Conservation (phyloP, 805 yeast genomes). For the Metahyphopichia silvanorum region DNA sequence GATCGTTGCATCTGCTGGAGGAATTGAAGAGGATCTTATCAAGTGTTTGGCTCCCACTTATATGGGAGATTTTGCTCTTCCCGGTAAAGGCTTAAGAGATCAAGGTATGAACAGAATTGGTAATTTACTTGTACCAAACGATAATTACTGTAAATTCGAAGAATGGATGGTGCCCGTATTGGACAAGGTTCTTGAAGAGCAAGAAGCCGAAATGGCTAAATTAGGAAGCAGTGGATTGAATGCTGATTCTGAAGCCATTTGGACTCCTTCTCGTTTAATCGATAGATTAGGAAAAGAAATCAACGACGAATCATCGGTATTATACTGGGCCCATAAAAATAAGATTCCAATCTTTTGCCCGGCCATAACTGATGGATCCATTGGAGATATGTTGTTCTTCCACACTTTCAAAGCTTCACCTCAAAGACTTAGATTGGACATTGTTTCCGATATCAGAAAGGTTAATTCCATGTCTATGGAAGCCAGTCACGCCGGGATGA, state of each 20-base stretch:
- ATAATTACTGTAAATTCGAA: conserved; percentile 94
- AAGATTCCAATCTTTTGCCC: conserved; percentile 97
- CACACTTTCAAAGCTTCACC: conserved; percentile 96
- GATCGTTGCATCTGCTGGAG: conserved; percentile 97
- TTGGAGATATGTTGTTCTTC: conserved; percentile 98
- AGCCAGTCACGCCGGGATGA: conserved; percentile 92
- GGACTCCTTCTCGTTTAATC: conserved; percentile 94
- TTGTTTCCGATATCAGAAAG: conserved; percentile 88
- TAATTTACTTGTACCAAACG: conserved; percentile 93
- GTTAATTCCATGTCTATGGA: conserved; percentile 95
- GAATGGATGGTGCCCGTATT: conserved; percentile 98
- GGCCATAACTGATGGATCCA: conserved; percentile 95
- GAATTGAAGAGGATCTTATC: conserved; percentile 95
- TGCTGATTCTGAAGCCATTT: conserved; percentile 61
- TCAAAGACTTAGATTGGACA: conserved; percentile 81
- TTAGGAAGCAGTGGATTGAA: conserved; percentile 56
- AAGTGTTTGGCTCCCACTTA: conserved; percentile 96
- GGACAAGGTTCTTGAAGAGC: conserved; percentile 85
- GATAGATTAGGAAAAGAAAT: conserved; percentile 95
- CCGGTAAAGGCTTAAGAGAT: conserved; percentile 81
- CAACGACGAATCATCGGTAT: conserved; percentile 86
- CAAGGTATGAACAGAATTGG: conserved; percentile 98
- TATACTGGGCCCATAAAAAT: conserved; percentile 98
- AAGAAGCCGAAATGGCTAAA: conserved; percentile 57
- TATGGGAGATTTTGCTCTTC: conserved; percentile 83